Percentiles rank a stretch among this genome's conserved stretches.
phyloP scores from a whole-genome alignment of 495 filamentous ascomycete species.

The Penicillium canariense region DNA sequence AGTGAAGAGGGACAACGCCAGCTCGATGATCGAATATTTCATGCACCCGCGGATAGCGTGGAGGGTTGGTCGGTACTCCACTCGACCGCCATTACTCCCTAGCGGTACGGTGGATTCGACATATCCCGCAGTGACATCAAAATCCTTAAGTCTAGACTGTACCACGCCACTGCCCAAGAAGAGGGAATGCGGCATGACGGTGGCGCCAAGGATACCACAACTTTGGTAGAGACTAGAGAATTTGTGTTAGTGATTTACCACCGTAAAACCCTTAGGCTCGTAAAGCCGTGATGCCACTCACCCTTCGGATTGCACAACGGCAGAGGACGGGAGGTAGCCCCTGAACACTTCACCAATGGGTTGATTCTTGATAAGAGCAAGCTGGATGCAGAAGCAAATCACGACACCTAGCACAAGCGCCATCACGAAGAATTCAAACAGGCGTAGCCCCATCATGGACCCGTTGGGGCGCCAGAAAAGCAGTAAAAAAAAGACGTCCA shows the following conservation, averaged over 20 bases:
- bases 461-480: slow-evolving; percentile 80
- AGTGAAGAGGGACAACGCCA: slow-evolving; percentile 76
- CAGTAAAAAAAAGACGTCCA: slow-evolving; percentile 81
- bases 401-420: slow-evolving; percentile 78
- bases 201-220: slow-evolving; percentile 89
- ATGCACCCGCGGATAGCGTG: slow-evolving; percentile 75
- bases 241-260: slow-evolving; percentile 5
- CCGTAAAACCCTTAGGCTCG: not conserved
- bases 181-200: slow-evolving; percentile 91
- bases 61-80: slow-evolving; percentile 72
- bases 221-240: slow-evolving; percentile 72
- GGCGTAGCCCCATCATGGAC: slow-evolving; percentile 66
- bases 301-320: slow-evolving; percentile 68
- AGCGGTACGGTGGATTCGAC: slow-evolving; percentile 41
- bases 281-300: slow-evolving; percentile 25
- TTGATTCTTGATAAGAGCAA: slow-evolving; percentile 70
- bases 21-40: slow-evolving; percentile 74
- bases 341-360: slow-evolving; percentile 73
- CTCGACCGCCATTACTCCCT: slow-evolving; percentile 46
- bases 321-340: slow-evolving; percentile 77
- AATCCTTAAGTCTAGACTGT: slow-evolving; percentile 76
- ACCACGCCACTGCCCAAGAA: slow-evolving; percentile 90
- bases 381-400: slow-evolving; percentile 86
- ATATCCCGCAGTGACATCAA: slow-evolving; percentile 62
- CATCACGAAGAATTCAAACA: slow-evolving; percentile 82